A percentile compares a stretch with the other conserved stretches of the same genome.
Conservation (phyloP, 179 eudicot genomes). For the Patellifolia procumbens region DNA sequence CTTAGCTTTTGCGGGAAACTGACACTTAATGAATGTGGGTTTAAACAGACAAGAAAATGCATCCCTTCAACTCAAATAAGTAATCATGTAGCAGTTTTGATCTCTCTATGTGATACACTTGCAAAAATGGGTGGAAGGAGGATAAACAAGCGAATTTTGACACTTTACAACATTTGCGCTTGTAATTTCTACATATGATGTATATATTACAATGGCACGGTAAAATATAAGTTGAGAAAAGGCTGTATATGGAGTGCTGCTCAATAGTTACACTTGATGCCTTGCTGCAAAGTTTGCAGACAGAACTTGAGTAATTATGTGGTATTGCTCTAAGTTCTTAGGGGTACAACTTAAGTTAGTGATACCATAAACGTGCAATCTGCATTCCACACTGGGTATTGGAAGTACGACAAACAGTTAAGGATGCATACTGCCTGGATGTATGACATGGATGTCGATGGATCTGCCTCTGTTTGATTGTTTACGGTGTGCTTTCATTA, state of each 20-base stretch:
- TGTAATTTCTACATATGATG: too few relatives aligned
- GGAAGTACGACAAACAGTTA: background rate
- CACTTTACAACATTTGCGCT: too few relatives aligned
- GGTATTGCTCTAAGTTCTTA: slow-evolving; percentile 4
- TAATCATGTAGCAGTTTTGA: background rate
- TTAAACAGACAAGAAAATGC: slow-evolving; percentile 1
- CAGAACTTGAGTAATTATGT: background rate
- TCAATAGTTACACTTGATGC: background rate
- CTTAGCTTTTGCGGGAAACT: too few relatives aligned
- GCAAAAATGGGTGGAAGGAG: too few relatives aligned
- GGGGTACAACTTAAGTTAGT: background rate
- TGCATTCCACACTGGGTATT: background rate
- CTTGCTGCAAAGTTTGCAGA: background rate
- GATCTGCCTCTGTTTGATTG: background rate
- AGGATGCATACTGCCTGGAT: background rate
- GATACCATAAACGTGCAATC: background rate
- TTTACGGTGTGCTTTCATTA: background rate
- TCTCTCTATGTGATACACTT: background rate
- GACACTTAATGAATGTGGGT: background rate
- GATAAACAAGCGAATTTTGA: too few relatives aligned
- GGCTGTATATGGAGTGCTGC: background rate
- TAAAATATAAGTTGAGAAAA: too few relatives aligned
- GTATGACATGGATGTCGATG: background rate
- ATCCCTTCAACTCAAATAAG: background rate
- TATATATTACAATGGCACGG: too few relatives aligned